Percentiles rank a stretch among this genome's conserved stretches.
These are phyloP conservation scores for Astrothelium macrocarpum DNA, from an alignment of 495 filamentous ascomycete species.

Conservation along the genomic window DNA sequence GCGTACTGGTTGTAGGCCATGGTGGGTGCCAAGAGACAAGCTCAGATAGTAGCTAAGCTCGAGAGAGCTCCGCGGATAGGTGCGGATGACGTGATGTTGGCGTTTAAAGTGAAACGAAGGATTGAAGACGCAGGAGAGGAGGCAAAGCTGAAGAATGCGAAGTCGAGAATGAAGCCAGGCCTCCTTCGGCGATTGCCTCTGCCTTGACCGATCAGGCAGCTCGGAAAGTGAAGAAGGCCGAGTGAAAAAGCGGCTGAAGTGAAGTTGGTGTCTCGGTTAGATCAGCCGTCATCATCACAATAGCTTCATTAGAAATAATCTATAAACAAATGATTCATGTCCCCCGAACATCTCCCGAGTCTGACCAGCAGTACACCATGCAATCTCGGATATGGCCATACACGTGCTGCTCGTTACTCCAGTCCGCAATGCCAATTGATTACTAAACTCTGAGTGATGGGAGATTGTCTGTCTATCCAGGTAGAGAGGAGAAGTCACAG, in stretches of 20 bases:
- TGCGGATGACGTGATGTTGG: constrained; percentile 8
- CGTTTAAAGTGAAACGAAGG: not conserved
- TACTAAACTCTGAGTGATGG: too few relatives aligned
- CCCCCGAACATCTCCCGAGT: too few relatives aligned
- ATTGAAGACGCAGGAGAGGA: not conserved
- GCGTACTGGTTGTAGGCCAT: constrained; percentile 23
- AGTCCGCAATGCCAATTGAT: too few relatives aligned
- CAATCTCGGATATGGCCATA: too few relatives aligned
- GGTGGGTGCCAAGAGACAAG: not conserved
- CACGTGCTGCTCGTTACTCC: too few relatives aligned
- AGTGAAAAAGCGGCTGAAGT: not conserved
- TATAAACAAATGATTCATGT: too few relatives aligned
- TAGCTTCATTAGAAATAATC: too few relatives aligned
- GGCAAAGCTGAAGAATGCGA: not conserved
- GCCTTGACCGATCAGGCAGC: not conserved
- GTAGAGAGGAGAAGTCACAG: too few relatives aligned
- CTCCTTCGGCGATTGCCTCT: not conserved
- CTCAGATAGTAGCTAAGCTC: not conserved
- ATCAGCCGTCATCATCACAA: too few relatives aligned
- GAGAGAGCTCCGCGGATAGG: not conserved
- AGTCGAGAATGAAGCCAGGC: not conserved
- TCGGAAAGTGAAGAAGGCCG: not conserved
- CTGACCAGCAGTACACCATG: too few relatives aligned
- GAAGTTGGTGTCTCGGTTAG: not conserved
- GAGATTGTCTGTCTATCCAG: too few relatives aligned